A percentile compares a stretch with the other conserved stretches of the same genome.
These are phyloP conservation scores for Fusarium kyushuense DNA, from an alignment of 2,329 filamentous ascomycete genomes.

Conservation along the genomic window DNA sequence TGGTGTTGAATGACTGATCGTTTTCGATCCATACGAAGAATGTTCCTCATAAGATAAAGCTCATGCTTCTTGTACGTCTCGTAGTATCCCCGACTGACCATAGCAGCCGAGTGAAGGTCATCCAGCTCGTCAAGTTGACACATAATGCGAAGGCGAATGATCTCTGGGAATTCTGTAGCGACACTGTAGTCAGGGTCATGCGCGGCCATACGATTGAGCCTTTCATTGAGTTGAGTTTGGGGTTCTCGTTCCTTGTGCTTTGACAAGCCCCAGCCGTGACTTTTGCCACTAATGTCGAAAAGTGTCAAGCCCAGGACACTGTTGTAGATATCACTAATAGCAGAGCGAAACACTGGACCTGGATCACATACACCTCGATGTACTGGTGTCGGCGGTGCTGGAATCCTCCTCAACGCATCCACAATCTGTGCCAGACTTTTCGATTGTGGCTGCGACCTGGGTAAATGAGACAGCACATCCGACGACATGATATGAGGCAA, in stretches of 20 bases:
- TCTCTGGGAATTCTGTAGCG: conserved; percentile 52
- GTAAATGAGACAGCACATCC: conserved; percentile 43
- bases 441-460: conserved; percentile 44
- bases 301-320: conserved; percentile 63
- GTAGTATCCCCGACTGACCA: conserved; percentile 59
- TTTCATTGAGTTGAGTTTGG: conserved; percentile 50
- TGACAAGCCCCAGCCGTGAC: conserved; percentile 63
- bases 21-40: conserved; percentile 49
- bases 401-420: conserved; percentile 57
- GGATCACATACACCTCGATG: conserved; percentile 64
- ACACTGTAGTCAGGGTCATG: conserved; percentile 51
- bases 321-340: conserved; percentile 64
- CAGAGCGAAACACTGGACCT: conserved; percentile 59
- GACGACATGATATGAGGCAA: conserved; percentile 56
- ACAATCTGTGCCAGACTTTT: conserved; percentile 61
- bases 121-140: conserved; percentile 54
- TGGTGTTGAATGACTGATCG: conserved; percentile 35
- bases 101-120: conserved; percentile 59
- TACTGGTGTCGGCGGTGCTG: conserved; percentile 58
- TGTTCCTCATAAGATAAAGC: conserved; percentile 54
- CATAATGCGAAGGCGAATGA: conserved; percentile 57
- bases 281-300: conserved; percentile 60
- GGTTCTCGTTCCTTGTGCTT: conserved; percentile 54
- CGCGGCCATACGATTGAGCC: conserved; percentile 51
- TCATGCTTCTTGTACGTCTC: conserved; percentile 61